A percentile compares a stretch with the other conserved stretches of the same genome.
These are phyloP conservation scores for Astrocystis sublimbata DNA, from an alignment of 495 filamentous ascomycete species.

Conservation along the genomic window DNA sequence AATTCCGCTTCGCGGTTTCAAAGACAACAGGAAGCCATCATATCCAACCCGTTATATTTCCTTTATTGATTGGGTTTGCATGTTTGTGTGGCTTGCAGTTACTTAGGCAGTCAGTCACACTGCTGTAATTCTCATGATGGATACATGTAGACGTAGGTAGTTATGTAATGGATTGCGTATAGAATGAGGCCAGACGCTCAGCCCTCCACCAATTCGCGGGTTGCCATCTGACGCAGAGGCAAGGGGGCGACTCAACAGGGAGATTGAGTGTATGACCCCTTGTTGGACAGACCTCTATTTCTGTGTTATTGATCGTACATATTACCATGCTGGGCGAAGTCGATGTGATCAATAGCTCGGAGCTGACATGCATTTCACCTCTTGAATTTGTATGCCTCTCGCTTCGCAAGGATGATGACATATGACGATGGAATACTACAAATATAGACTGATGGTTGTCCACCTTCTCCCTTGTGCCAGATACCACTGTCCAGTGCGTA, in stretches of 20 bases:
- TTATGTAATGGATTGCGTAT: no score
- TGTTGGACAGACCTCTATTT: not conserved
- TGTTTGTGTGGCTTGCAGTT: no score
- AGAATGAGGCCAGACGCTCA: no score
- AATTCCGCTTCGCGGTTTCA: no score
- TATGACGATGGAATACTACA: not conserved
- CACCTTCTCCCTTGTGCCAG: not conserved
- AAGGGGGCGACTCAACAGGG: not conserved
- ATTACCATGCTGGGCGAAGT: conserved; percentile 8
- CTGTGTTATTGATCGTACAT: conserved; percentile 27
- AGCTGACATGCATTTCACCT: not conserved
- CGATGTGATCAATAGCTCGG: not conserved
- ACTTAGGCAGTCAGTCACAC: no score
- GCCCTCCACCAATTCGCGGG: no score
- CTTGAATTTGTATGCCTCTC: not conserved
- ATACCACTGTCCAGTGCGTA: not conserved
- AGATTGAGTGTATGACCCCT: not conserved
- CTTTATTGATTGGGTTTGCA: no score
- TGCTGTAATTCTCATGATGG: no score
- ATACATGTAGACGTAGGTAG: no score
- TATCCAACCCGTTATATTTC: no score
- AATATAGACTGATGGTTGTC: not conserved
- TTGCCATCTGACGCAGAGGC: not conserved
- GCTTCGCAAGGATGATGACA: not conserved
- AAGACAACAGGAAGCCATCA: no score